Evolutionary conservation across 164 flowering plant genomes (phyloP).

Genomic region (Litsea cubeba): DNA sequence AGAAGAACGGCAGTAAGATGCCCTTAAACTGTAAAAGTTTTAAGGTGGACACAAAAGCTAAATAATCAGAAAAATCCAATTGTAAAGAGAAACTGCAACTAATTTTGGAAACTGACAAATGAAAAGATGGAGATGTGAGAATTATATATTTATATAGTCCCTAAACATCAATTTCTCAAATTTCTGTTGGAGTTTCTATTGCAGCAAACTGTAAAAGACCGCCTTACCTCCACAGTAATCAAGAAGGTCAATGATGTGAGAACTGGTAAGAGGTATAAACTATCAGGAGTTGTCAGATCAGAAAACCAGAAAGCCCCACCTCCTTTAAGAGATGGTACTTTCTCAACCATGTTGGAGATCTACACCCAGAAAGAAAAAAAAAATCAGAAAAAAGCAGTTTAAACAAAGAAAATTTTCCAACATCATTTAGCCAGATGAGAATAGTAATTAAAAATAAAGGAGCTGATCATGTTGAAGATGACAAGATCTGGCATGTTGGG

Average conservation of each 20-base stretch:
- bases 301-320: constrained; percentile 88
- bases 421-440: neutral
- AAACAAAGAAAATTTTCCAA: neutral
- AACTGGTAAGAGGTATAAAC: constrained; percentile 63
- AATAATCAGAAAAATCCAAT: too few relatives aligned
- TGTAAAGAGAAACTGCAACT: too few relatives aligned
- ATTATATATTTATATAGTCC: too few relatives aligned
- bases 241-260: constrained; percentile 62
- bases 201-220: neutral
- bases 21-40: too few relatives aligned
- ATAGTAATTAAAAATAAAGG: neutral
- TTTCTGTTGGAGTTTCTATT: too few relatives aligned
- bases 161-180: too few relatives aligned
- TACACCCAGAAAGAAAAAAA: constrained; percentile 23
- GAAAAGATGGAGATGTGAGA: too few relatives aligned
- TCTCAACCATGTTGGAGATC: constrained; percentile 81
- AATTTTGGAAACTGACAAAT: neutral
- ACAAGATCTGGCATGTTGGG: neutral
- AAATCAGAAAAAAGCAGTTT: neutral
- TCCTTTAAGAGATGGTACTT: constrained; percentile 75
- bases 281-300: constrained; percentile 82
- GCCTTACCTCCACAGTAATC: constrained; percentile 72
- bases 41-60: too few relatives aligned
- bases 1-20: too few relatives aligned
- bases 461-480: neutral